Conservation (phyloP, 140 eudicot species). For the Erigeron philadelphicus region DNA sequence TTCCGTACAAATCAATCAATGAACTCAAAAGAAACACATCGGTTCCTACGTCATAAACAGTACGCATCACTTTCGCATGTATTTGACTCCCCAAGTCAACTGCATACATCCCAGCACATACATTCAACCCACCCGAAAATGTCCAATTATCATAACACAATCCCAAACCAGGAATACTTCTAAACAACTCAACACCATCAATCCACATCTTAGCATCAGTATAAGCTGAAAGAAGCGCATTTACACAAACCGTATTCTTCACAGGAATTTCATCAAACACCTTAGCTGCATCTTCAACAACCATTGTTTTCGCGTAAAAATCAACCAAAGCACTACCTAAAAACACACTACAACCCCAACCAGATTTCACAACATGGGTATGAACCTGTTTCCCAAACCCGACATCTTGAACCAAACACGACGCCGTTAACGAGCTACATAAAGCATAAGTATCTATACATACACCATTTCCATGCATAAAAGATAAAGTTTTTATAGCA, state of each 20-base stretch:
- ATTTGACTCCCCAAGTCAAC: slow-evolving; percentile 58
- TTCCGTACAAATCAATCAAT: slow-evolving; percentile 79
- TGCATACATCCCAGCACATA: slow-evolving; percentile 50
- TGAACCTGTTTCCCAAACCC: slow-evolving; percentile 56
- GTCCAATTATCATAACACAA: slow-evolving; percentile 60
- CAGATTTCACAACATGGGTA: slow-evolving; percentile 50
- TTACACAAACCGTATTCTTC: slow-evolving; percentile 62
- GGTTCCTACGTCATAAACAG: slow-evolving; percentile 23
- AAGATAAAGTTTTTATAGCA: slow-evolving; percentile 53
- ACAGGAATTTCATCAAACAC: slow-evolving; percentile 80
- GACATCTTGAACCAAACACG: slow-evolving; percentile 27
- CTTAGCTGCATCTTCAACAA: slow-evolving; percentile 41
- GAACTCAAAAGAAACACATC: slow-evolving; percentile 68
- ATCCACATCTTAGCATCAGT: slow-evolving; percentile 68
- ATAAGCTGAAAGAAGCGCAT: slow-evolving; percentile 65
- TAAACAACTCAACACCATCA: slow-evolving; percentile 42
- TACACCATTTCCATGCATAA: slow-evolving; percentile 58
- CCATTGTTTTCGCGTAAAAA: slow-evolving; percentile 42
- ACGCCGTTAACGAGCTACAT: slow-evolving; percentile 64
- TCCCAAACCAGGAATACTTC: slow-evolving; percentile 39
- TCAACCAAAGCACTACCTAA: slow-evolving; percentile 75
- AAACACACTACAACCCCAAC: slow-evolving; percentile 74
- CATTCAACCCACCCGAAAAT: slow-evolving; percentile 43
- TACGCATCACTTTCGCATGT: slow-evolving; percentile 45
- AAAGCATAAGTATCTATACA: slow-evolving; percentile 58